A percentile compares a stretch with the other conserved stretches of the same genome.
Evolutionary conservation across 495 filamentous ascomycete genomes (phyloP).

Genomic region (Podospora fimiseda): DNA sequence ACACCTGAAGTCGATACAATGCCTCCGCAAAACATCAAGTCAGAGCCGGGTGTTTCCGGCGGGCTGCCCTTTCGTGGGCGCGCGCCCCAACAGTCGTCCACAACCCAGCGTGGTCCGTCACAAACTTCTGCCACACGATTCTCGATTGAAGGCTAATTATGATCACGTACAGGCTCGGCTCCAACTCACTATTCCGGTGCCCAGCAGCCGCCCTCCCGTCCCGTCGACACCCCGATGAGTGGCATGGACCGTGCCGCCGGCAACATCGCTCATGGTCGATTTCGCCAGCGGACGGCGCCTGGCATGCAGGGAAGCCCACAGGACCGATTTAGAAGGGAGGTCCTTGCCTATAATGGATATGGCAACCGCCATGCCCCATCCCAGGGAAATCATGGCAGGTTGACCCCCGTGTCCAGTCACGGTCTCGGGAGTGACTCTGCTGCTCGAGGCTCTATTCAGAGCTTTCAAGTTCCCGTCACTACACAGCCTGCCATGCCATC

Average conservation of each 20-base stretch:
- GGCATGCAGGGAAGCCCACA: slow-evolving; percentile 8
- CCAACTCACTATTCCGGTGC: too few relatives aligned
- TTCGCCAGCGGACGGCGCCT: background rate
- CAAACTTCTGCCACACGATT: too few relatives aligned
- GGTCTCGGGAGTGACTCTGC: background rate
- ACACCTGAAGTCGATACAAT: background rate
- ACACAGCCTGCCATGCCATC: background rate
- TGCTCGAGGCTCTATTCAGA: background rate
- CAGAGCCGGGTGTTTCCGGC: background rate
- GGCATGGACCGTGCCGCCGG: too few relatives aligned
- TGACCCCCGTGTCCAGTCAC: background rate
- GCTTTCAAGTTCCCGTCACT: background rate
- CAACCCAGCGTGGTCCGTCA: too few relatives aligned
- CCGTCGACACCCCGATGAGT: too few relatives aligned
- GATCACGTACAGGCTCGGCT: too few relatives aligned
- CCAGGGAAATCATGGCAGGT: background rate
- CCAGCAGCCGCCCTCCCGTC: too few relatives aligned
- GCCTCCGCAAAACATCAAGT: background rate
- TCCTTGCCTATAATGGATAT: background rate
- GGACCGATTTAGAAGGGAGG: slow-evolving; percentile 7
- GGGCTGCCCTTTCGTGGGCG: background rate
- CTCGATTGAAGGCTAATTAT: too few relatives aligned
- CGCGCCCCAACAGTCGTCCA: too few relatives aligned
- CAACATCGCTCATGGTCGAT: too few relatives aligned
- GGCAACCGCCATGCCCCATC: background rate